A percentile compares a stretch with the other conserved stretches of the same genome.
Evolutionary conservation across 2,329 filamentous ascomycete genomes (phyloP).

Genomic region (Fusarium anthophilum): DNA sequence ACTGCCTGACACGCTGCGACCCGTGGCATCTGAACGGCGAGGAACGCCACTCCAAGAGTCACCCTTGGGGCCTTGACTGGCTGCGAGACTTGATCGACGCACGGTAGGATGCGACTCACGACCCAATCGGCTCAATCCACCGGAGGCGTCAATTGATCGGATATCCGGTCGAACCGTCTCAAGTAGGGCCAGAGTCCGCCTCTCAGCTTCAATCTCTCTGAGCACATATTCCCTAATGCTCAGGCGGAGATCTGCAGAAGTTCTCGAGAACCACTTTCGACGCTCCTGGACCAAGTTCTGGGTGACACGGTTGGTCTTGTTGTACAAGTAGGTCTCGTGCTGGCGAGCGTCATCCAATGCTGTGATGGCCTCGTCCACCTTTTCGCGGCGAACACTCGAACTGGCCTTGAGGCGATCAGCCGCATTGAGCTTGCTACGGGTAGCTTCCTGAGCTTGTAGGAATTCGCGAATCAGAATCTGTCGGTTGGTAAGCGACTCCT

Average conservation of each 20-base stretch:
- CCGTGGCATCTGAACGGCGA: conserved; percentile 80
- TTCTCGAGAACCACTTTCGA: conserved; percentile 89
- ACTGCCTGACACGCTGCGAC: conserved; percentile 79
- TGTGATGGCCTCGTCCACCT: conserved; percentile 96
- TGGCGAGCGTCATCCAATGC: conserved; percentile 87
- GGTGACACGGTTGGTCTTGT: conserved; percentile 90
- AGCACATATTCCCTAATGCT: conserved; percentile 92
- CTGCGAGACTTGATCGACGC: conserved; percentile 80
- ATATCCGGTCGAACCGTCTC: conserved; percentile 94
- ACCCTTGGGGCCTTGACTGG: conserved; percentile 95
- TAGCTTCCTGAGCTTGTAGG: conserved; percentile 86
- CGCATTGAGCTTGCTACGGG: conserved; percentile 82
- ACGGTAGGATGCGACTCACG: conserved; percentile 83
- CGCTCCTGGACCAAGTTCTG: conserved; percentile 88
- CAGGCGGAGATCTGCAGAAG: conserved; percentile 81
- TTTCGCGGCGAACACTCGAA: conserved; percentile 88
- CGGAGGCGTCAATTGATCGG: conserved; percentile 88
- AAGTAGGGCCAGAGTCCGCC: conserved; percentile 89
- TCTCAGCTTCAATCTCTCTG: conserved; percentile 94
- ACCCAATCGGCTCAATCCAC: conserved; percentile 88
- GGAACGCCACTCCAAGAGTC: conserved; percentile 98
- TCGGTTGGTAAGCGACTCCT: conserved; percentile 96
- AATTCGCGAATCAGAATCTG: conserved; percentile 96
- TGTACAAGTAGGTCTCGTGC: conserved; percentile 81
- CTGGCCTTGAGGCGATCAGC: conserved; percentile 89